phyloP scores from a whole-genome alignment of 2,329 filamentous ascomycete species.

The Pseudogymnoascus sp. region DNA sequence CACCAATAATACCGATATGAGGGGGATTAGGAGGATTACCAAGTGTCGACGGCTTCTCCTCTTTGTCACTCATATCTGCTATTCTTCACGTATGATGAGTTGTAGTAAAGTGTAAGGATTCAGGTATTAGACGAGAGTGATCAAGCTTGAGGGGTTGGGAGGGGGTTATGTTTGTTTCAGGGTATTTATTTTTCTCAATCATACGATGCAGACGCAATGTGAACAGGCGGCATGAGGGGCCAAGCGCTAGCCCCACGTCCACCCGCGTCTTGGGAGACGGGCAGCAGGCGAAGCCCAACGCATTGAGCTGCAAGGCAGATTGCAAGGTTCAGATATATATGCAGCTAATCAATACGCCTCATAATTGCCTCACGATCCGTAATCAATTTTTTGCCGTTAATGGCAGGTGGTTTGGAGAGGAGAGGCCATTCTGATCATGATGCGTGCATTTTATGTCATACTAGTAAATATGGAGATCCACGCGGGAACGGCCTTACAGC shows the following conservation, averaged over 20 bases:
- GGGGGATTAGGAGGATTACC: background rate
- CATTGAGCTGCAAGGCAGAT: background rate
- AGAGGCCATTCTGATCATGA: background rate
- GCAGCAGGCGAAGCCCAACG: background rate
- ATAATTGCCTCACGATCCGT: background rate
- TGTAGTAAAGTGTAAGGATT: background rate
- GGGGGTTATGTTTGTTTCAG: background rate
- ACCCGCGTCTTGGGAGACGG: background rate
- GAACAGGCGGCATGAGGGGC: background rate
- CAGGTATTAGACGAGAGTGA: background rate
- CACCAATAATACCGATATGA: conserved; percentile 44
- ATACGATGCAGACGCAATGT: background rate
- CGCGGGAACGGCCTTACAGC: background rate
- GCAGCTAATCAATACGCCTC: background rate
- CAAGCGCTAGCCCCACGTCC: background rate
- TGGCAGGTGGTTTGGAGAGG: background rate
- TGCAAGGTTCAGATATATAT: background rate
- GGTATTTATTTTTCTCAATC: background rate
- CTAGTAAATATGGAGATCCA: background rate
- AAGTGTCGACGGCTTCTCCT: background rate
- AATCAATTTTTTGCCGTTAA: background rate
- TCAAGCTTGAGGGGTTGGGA: background rate
- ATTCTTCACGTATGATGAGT: background rate
- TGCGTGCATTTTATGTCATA: background rate
- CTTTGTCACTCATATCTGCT: background rate